Conservation (phyloP, 2,329 filamentous ascomycete species). For the Colletotrichum tropicicola region DNA sequence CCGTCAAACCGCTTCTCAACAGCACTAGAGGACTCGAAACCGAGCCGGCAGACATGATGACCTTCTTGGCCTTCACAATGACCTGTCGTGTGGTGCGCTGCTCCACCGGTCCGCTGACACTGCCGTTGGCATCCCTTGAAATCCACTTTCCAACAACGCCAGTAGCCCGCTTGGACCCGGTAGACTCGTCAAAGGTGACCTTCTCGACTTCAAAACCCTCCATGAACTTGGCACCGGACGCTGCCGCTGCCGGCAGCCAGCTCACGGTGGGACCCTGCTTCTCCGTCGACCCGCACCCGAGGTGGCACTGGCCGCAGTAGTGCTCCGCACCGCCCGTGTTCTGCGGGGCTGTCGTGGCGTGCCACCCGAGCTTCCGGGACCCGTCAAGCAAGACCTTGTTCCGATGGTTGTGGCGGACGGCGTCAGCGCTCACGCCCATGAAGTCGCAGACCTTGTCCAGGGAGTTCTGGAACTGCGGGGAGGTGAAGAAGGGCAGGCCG, state of each 20-base stretch:
- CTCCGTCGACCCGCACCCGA: conserved; percentile 71
- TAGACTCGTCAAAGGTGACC: conserved; percentile 71
- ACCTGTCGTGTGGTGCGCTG: conserved; percentile 66
- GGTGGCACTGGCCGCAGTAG: conserved; percentile 73
- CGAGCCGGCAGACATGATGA: conserved; percentile 81
- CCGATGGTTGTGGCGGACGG: conserved; percentile 76
- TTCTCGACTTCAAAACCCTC: conserved; percentile 81
- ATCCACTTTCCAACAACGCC: conserved; percentile 82
- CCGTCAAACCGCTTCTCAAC: conserved; percentile 78
- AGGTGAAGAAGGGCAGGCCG: conserved; percentile 78
- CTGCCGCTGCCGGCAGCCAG: conserved; percentile 82
- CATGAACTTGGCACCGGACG: conserved; percentile 81
- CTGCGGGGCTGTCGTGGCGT: conserved; percentile 75
- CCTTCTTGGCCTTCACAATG: conserved; percentile 79
- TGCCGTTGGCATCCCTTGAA: conserved; percentile 71
- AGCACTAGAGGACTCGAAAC: conserved; percentile 82
- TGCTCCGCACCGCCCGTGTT: conserved; percentile 81
- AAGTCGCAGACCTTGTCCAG: conserved; percentile 81
- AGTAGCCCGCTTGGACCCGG: conserved; percentile 63
- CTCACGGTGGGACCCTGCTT: conserved; percentile 83
- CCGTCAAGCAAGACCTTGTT: conserved; percentile 81
- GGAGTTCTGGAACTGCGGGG: conserved; percentile 77
- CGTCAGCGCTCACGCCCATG: conserved; percentile 77
- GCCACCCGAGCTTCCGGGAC: conserved; percentile 76
- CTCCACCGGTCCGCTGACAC: conserved; percentile 58